phyloP scores from a whole-genome alignment of 495 filamentous ascomycete species.

The Xylaria telfairii region DNA sequence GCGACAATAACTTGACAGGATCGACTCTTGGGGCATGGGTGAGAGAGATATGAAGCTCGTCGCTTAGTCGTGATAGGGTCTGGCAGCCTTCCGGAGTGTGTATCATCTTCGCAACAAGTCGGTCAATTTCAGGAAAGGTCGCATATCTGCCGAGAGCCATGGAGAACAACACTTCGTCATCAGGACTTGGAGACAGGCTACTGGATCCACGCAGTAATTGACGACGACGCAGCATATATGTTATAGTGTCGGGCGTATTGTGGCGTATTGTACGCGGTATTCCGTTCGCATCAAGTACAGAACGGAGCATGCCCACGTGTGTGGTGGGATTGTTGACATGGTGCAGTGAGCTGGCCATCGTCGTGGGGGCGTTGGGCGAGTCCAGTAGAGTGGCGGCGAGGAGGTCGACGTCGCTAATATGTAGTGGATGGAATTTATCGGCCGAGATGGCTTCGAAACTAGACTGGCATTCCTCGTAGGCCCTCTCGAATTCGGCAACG shows the following conservation, averaged over 20 bases:
- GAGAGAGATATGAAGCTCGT: conserved; percentile 7
- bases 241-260: conserved; percentile 7
- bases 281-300: conserved; percentile 30
- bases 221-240: conserved; percentile 32
- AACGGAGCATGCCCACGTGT: background rate
- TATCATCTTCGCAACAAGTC: conserved; percentile 27
- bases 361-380: background rate
- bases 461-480: conserved; percentile 17
- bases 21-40: background rate
- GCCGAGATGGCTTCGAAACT: background rate
- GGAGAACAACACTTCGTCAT: background rate
- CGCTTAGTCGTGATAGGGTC: conserved; percentile 20
- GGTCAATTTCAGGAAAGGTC: conserved; percentile 25
- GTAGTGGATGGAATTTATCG: conserved; percentile 27
- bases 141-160: background rate
- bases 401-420: conserved; percentile 39
- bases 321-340: background rate
- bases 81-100: conserved; percentile 28
- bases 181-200: background rate
- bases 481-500: conserved; percentile 29
- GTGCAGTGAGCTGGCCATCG: background rate
- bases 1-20: conserved; percentile 25
- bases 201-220: background rate
- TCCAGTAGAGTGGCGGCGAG: conserved; percentile 33
- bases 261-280: conserved; percentile 25